A percentile compares a stretch with the other conserved stretches of the same genome.
Evolutionary conservation across 2,329 filamentous ascomycete species (phyloP).

Genomic region (Amauroascus verrucosus): DNA sequence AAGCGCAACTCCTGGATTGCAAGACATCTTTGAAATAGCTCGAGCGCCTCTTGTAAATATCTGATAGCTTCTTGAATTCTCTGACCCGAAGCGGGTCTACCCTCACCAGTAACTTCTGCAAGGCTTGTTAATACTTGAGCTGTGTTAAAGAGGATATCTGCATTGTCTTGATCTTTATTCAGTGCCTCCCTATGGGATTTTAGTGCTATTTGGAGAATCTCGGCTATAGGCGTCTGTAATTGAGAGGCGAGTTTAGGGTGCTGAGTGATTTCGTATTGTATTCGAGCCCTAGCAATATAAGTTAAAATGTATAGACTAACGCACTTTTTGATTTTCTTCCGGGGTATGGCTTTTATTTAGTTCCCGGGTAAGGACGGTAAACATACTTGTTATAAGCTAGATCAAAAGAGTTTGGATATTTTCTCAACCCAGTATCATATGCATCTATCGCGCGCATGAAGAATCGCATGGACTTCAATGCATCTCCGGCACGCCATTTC

Average conservation of each 20-base stretch:
- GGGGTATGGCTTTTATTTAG: background rate
- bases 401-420: constrained; percentile 55
- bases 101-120: constrained; percentile 50
- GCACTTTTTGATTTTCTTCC: background rate
- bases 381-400: constrained; percentile 64
- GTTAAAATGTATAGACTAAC: background rate
- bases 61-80: constrained; percentile 40
- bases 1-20: constrained; percentile 43
- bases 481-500: constrained; percentile 64
- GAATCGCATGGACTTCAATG: constrained; percentile 51
- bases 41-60: constrained; percentile 50
- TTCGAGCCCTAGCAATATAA: constrained; percentile 46
- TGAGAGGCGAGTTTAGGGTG: constrained; percentile 52
- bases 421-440: constrained; percentile 54
- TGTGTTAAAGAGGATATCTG: constrained; percentile 61
- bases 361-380: background rate
- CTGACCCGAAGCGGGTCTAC: constrained; percentile 37
- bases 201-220: constrained; percentile 51
- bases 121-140: constrained; percentile 58
- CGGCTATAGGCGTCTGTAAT: constrained; percentile 44
- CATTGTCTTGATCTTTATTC: constrained; percentile 49
- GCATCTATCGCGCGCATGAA: constrained; percentile 54
- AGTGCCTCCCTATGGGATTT: constrained; percentile 55
- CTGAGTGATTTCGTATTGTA: constrained; percentile 60
- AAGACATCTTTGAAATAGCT: constrained; percentile 50